phyloP scores from a whole-genome alignment of 352 stramenopile genomes.

The Globisporangium perplexum region DNA sequence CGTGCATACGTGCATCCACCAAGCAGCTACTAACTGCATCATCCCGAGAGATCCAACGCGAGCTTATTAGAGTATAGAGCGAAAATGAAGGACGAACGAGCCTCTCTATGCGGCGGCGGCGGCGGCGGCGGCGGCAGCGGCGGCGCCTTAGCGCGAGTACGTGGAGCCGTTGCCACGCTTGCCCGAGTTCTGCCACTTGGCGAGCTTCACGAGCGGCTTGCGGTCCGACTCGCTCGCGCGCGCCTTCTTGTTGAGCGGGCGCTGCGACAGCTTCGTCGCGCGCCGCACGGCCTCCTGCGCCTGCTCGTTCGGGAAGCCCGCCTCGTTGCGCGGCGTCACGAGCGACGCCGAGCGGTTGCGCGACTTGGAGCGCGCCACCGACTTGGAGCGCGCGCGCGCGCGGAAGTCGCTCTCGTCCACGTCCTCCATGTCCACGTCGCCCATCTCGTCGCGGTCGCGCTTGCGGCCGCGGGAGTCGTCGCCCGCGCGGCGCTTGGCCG shows the following conservation, averaged over 20 bases:
- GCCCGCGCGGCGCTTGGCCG: conserved; percentile 54
- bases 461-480: conserved; percentile 83
- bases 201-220: conserved; percentile 74
- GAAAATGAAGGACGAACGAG: neutral
- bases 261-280: conserved; percentile 53
- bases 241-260: conserved; percentile 76
- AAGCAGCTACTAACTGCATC: neutral
- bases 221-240: conserved; percentile 78
- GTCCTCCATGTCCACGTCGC: conserved; percentile 87
- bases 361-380: conserved; percentile 64
- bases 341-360: conserved; percentile 79
- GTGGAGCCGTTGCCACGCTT: conserved; percentile 80
- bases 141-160: conserved; percentile 61
- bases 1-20: no score
- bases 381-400: conserved; percentile 69
- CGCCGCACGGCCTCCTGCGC: conserved; percentile 36
- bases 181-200: conserved; percentile 88
- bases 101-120: conserved; percentile 16
- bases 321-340: conserved; percentile 64
- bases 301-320: conserved; percentile 55
- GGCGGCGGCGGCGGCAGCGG: conserved; percentile 13
- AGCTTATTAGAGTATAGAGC: conserved; percentile 21
- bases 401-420: conserved; percentile 69
- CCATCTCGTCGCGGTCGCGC: conserved; percentile 75
- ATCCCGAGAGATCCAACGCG: conserved; percentile 6